Conservation (phyloP, 225 moss, liverwort and hornwort genomes). For the Bryum argenteum region DNA sequence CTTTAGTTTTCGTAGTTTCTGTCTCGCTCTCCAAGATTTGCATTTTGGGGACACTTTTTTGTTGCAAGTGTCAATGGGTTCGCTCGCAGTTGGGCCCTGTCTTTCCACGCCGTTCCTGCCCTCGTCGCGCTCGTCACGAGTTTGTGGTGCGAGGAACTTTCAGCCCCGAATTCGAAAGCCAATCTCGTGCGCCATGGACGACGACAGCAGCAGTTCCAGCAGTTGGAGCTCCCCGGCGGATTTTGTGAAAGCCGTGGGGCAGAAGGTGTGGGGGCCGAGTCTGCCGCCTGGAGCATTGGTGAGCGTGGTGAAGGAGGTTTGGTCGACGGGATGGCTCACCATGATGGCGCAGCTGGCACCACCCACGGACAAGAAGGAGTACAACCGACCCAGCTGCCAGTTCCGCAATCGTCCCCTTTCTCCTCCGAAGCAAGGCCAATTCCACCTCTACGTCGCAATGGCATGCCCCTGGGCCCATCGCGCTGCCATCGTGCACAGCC, state of each 20-base stretch:
- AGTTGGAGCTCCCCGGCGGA: conserved; percentile 47
- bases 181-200: conserved; percentile 23
- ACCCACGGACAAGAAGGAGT: conserved; percentile 58
- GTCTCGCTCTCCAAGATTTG: not conserved
- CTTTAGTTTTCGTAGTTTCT: no score
- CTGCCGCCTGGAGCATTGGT: conserved; percentile 87
- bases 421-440: conserved; percentile 40
- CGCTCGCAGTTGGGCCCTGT: not conserved
- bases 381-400: conserved; percentile 74
- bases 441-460: conserved; percentile 82
- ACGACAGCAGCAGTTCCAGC: conserved; percentile 15
- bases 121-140: conserved; percentile 6
- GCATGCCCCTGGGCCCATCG: conserved; percentile 98
- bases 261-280: conserved; percentile 76
- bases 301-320: conserved; percentile 78
- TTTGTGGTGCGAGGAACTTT: conserved; percentile 6
- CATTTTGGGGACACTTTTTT: not conserved
- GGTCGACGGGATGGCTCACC: conserved; percentile 84
- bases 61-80: conserved; percentile 27
- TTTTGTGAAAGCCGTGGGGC: conserved; percentile 66
- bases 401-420: conserved; percentile 58
- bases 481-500: conserved; percentile 76
- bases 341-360: conserved; percentile 99
- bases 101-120: conserved; percentile 30
- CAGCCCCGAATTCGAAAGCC: conserved; percentile 14